phyloP scores from a whole-genome alignment of 2,329 filamentous ascomycete genomes.

The Ilyonectria mors-panacis region DNA sequence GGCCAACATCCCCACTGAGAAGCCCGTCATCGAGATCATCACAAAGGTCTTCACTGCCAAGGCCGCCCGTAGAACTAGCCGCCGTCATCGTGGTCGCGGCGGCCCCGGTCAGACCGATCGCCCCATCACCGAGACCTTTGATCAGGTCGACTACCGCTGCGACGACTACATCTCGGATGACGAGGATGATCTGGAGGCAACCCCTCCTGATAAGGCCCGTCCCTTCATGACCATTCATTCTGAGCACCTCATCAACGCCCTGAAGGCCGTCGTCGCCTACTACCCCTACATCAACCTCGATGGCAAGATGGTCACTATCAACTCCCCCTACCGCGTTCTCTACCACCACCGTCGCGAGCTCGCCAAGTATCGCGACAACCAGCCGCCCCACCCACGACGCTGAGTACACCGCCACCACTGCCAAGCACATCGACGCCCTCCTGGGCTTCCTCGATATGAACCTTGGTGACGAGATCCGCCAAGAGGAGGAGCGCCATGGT shows the following conservation, averaged over 20 bases:
- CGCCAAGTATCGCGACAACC: conserved; percentile 57
- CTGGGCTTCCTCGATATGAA: conserved; percentile 60
- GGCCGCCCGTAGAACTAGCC: conserved; percentile 20
- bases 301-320: conserved; percentile 56
- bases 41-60: conserved; percentile 54
- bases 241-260: conserved; percentile 61
- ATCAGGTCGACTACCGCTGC: conserved; percentile 41
- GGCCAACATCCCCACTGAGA: conserved; percentile 36
- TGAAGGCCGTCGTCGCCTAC: conserved; percentile 64
- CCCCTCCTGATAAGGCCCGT: conserved; percentile 48
- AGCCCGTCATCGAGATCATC: conserved; percentile 61
- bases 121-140: conserved; percentile 50
- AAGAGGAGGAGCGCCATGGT: conserved; percentile 59
- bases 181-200: conserved; percentile 42
- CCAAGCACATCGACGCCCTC: conserved; percentile 62
- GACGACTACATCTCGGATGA: conserved; percentile 48
- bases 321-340: conserved; percentile 64
- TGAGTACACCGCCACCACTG: conserved; percentile 59
- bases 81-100: conserved; percentile 18
- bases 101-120: conserved; percentile 40
- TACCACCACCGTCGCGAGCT: conserved; percentile 63
- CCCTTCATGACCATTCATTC: conserved; percentile 63
- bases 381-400: conserved; percentile 58
- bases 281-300: conserved; percentile 60
- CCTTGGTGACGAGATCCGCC: conserved; percentile 54